These are phyloP conservation scores for Aspergillus sp. DNA, from an alignment of 2,329 filamentous ascomycete genomes.

Conservation along the genomic window DNA sequence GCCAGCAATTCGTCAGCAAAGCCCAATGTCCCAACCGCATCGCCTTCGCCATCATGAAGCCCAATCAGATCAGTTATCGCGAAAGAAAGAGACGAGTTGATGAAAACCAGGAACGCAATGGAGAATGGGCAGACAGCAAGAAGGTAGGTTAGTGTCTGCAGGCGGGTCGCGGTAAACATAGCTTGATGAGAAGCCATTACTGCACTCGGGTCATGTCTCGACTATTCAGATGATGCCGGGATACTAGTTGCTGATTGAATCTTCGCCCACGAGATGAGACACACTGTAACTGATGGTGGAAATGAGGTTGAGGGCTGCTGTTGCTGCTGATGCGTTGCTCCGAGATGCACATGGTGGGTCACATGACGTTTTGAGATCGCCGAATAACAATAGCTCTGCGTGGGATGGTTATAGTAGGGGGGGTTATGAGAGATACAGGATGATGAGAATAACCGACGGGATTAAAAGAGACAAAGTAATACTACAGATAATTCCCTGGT, in stretches of 20 bases:
- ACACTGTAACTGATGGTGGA: no score
- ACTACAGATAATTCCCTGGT: no score
- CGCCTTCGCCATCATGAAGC: constrained; percentile 46
- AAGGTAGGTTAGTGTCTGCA: constrained; percentile 53
- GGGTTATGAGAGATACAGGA: background rate
- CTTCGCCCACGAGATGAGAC: no score
- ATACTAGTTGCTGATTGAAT: no score
- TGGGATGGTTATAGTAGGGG: background rate
- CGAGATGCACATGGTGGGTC: background rate
- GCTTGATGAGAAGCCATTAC: constrained; percentile 24
- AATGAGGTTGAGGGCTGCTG: background rate
- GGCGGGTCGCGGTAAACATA: constrained; percentile 49
- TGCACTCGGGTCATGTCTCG: constrained; percentile 10
- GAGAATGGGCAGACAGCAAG: constrained; percentile 56
- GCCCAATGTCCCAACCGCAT: constrained; percentile 50
- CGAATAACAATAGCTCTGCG: background rate
- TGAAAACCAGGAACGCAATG: constrained; percentile 58
- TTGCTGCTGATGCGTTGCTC: background rate
- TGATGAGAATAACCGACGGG: no score
- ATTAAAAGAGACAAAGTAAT: no score
- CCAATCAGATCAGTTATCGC: constrained; percentile 57
- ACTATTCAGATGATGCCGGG: no score
- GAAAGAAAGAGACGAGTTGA: constrained; percentile 57
- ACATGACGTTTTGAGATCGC: background rate
- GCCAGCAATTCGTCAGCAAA: constrained; percentile 45